Base-by-base conservation (phyloP, 371 early-diverging fungal genomes). In the Nematocida minor region DNA sequence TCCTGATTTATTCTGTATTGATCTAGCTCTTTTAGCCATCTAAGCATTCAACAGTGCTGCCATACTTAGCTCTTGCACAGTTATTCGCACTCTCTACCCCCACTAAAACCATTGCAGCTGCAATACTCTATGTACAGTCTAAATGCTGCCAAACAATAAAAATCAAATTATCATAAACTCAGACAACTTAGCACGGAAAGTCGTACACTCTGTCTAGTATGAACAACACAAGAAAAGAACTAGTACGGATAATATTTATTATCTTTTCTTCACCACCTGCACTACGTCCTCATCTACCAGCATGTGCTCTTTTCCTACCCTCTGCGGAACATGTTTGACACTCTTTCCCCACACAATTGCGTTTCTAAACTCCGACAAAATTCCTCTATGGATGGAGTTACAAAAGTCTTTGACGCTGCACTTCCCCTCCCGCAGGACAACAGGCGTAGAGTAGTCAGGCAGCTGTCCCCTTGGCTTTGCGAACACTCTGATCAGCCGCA, bases 311-410 rank as follows among this genome's bases (percentile, higher is more conserved):
- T 91, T 90, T 67, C 99, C 99, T 41, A 98, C 99, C 87, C 93
- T 93, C 87, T 96, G 96, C 68, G 96, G 94, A 74, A 91, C 91
- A 85, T 96, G 95, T 85, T 98, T 98, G 46, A 94, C 96, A 29
- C 93, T 93, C 47, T 88, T 87, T 60, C 99, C 99, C 99, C 99
- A 98, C 14, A 98, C 97, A 82, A 94, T 85, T 2, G 94, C 96
- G 87, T 91, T 90, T 87, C 92, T 94, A 86, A 98, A 94, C 82
- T 95, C 91, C 42, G 88, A 89, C 66, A 96, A 89, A 85, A 98
- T 91, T 60, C 90, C 90, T 86, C 91, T 92, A 88, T 98, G 99
- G 83, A 97, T 96, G 54, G 88, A 87, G 87, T 95, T 92, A 90
- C 97, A 96, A 83, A 96, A 96, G 83, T 95, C 96, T 83, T 91